Conservation (phyloP, 106 monocot genomes). For the Allium fistulosum region DNA sequence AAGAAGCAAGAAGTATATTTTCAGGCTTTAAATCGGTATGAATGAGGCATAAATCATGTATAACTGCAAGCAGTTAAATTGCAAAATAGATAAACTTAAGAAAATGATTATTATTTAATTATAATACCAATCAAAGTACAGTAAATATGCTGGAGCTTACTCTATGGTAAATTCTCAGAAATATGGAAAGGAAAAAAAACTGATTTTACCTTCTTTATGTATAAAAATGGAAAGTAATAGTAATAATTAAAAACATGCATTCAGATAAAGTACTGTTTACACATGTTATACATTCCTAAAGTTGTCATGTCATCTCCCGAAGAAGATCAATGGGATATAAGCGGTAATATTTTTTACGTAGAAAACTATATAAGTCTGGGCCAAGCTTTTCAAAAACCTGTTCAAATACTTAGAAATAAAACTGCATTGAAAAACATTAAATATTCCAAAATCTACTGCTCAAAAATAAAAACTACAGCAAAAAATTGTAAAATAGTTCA, state of each 20-base stretch:
- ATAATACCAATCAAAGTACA: background rate
- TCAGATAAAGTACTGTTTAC: constrained; percentile 43
- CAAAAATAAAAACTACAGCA: no score
- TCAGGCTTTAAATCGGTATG: no score
- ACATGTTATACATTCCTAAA: constrained; percentile 96
- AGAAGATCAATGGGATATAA: constrained; percentile 91
- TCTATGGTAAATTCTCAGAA: background rate
- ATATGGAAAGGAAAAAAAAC: background rate
- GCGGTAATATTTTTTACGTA: constrained; percentile 87
- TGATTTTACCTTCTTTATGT: background rate
- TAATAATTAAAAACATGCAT: no score
- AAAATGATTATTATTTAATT: background rate
- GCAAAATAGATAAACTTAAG: constrained; percentile 5
- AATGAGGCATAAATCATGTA: no score
- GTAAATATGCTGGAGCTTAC: background rate
- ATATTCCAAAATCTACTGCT: no score
- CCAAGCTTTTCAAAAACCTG: constrained; percentile 99
- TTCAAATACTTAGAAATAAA: constrained; percentile 64
- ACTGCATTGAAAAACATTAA: no score
- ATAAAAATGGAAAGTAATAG: constrained; percentile 6
- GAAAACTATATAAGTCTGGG: constrained; percentile 96
- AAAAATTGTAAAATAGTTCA: no score
- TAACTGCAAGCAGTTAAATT: no score
- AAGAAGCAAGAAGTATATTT: no score
- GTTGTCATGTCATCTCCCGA: constrained; percentile 90